Conservation (phyloP, 139 green algal species). For the Raphidocelis subcapitata region DNA sequence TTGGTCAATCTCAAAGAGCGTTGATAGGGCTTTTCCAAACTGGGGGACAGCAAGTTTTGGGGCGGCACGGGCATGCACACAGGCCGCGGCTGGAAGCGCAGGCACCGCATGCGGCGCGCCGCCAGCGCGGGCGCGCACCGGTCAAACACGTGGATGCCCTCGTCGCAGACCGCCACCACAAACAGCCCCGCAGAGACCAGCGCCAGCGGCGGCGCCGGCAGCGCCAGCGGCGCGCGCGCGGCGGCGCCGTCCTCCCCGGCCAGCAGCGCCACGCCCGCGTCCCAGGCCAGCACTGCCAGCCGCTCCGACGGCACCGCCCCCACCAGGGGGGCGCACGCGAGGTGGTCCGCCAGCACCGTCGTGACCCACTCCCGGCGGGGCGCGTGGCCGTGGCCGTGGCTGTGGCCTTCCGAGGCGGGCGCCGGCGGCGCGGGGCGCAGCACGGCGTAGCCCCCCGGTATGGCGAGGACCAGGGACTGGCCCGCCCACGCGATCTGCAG, state of each 20-base stretch:
- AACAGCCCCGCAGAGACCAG: slow-evolving; percentile 24
- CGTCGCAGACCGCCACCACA: slow-evolving; percentile 31
- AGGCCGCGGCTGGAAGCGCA: too few relatives aligned
- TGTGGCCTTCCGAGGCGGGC: background rate
- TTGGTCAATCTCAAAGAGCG: too few relatives aligned
- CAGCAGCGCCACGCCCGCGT: background rate
- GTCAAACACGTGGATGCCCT: slow-evolving; percentile 28
- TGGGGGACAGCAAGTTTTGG: too few relatives aligned
- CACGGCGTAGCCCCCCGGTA: slow-evolving; percentile 29
- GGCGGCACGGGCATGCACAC: background rate
- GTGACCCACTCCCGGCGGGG: background rate
- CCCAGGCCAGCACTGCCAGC: background rate
- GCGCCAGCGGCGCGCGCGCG: slow-evolving; percentile 31
- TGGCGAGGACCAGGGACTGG: slow-evolving; percentile 20
- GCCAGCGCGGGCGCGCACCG: too few relatives aligned
- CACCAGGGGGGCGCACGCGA: slow-evolving; percentile 2
- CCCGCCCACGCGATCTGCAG: slow-evolving; percentile 20
- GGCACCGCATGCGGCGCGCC: too few relatives aligned
- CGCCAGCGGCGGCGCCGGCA: slow-evolving; percentile 32
- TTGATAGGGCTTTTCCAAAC: too few relatives aligned
- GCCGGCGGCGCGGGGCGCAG: slow-evolving; percentile 5
- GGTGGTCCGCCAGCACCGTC: slow-evolving; percentile 20
- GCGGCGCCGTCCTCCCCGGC: slow-evolving; percentile 12
- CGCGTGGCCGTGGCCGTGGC: background rate
- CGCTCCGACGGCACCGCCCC: background rate